phyloP scores from a whole-genome alignment of 1,284 basidiomycete genomes.

The Hemileccinum hortonii region DNA sequence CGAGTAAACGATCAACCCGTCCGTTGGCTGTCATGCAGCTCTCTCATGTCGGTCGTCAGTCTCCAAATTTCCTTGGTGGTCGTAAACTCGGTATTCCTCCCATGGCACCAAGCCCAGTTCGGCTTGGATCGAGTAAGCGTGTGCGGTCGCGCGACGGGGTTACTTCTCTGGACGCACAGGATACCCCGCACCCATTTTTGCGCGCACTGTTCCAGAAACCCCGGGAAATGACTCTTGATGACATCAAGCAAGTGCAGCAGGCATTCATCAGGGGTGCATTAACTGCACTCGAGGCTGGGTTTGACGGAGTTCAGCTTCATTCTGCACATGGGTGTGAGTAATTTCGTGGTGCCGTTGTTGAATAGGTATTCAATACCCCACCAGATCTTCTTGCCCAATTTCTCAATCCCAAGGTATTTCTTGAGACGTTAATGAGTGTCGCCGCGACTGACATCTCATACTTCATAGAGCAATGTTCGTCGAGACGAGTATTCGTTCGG shows the following conservation, averaged over 20 bases:
- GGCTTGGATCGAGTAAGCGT: constrained; percentile 45
- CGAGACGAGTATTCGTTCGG: constrained; percentile 59
- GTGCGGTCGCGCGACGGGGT: constrained; percentile 9
- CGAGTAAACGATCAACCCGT: constrained; percentile 6
- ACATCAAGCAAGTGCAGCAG: constrained; percentile 63
- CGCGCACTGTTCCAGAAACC: constrained; percentile 64
- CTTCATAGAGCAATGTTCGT: constrained; percentile 64
- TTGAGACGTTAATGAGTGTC: constrained; percentile 3
- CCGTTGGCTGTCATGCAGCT: constrained; percentile 77
- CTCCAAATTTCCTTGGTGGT: constrained; percentile 70
- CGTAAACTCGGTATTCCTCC: constrained; percentile 59
- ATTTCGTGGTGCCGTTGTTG: not conserved
- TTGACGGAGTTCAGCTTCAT: constrained; percentile 90
- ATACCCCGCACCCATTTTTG: constrained; percentile 38
- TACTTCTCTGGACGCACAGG: not conserved
- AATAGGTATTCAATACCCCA: not conserved
- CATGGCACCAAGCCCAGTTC: constrained; percentile 71
- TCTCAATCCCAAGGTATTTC: constrained; percentile 68
- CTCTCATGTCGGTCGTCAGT: constrained; percentile 86
- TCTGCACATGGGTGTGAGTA: constrained; percentile 83
- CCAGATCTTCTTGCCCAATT: constrained; percentile 84
- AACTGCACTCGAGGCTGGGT: constrained; percentile 70
- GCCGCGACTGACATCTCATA: not conserved
- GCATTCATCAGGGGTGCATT: constrained; percentile 72
- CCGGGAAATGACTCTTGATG: constrained; percentile 53